Evolutionary conservation across 495 filamentous ascomycete genomes (phyloP).

Genomic region (Neurospora terricola): DNA sequence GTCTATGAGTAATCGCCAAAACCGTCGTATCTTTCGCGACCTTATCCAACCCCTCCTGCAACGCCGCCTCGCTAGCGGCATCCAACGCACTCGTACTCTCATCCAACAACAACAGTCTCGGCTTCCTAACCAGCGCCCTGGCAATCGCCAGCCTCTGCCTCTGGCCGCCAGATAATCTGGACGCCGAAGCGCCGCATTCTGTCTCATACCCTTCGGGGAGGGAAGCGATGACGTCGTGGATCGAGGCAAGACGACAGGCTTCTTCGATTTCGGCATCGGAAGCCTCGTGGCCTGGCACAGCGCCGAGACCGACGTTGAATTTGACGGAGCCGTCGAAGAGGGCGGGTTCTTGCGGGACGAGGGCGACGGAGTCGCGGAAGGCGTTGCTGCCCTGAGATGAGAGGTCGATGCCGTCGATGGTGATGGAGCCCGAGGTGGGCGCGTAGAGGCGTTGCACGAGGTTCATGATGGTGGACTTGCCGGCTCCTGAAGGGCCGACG

Average conservation of each 20-base stretch:
- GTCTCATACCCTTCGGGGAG: slow-evolving; percentile 57
- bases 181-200: slow-evolving; percentile 39
- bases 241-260: slow-evolving; percentile 47
- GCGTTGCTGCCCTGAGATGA: slow-evolving; percentile 21
- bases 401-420: slow-evolving; percentile 40
- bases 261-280: slow-evolving; percentile 42
- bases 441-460: slow-evolving; percentile 57
- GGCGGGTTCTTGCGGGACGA: slow-evolving; percentile 53
- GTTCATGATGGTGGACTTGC: slow-evolving; percentile 60
- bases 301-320: slow-evolving; percentile 47
- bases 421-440: slow-evolving; percentile 40
- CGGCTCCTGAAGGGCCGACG: slow-evolving; percentile 60
- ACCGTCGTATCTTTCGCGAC: slow-evolving; percentile 66
- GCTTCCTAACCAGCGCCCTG: slow-evolving; percentile 67
- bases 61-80: slow-evolving; percentile 53
- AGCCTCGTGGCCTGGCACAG: slow-evolving; percentile 27
- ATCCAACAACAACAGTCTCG: slow-evolving; percentile 72
- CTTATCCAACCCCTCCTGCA: slow-evolving; percentile 63
- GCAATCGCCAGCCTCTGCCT: slow-evolving; percentile 68
- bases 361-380: slow-evolving; percentile 43
- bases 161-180: slow-evolving; percentile 45
- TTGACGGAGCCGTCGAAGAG: slow-evolving; percentile 42
- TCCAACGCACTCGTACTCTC: slow-evolving; percentile 80
- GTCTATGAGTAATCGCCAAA: slow-evolving; percentile 71
- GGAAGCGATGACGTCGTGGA: slow-evolving; percentile 46